Base-by-base conservation (phyloP, 2,329 filamentous ascomycete genomes). In the Coniella vitis region DNA sequence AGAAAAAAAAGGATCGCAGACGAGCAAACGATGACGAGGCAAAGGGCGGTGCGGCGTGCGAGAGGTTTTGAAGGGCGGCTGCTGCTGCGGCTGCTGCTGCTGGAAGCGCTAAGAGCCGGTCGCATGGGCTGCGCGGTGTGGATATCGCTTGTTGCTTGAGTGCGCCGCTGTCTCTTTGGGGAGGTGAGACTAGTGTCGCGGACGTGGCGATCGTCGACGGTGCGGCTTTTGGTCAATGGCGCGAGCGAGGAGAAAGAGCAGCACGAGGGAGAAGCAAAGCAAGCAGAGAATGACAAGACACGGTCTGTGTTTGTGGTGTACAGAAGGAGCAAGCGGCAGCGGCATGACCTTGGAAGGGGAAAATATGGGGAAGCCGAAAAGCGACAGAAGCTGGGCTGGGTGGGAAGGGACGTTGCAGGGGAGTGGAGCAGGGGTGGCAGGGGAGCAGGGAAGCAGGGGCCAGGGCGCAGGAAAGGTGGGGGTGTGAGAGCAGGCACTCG, bases 301-400 rank as follows among this genome's bases (percentile, higher is more conserved):
- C 40, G 32, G 17, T 34, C 40, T 42, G 40, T 45, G 22, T 40
- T 38, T 47, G 42, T 42, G 48, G 32, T 37, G 13, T 17, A 45
- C 37, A 29, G 21, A 25, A 45, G 38, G 16, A 35, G 31, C 29
- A 47, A 47, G 47, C 48, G 45, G 45, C 10, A 47, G 42, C 31
- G 31, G 42, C 12, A 49, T 49, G 37, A 47, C 35, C 51, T 44
- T 50, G 47, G 51, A 50, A 47, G 48, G 51, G 48, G 47, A 49
- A 53, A 53, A 50, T 47, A 46, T 45, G 51, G 51, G 51, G 48
- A 47, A 41, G 34, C 43, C 47, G 38, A 47, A 39, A 49, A 43
- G 39, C 21, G 38, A 41, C 43, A 31, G 35, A 14, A 45, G 45
- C 36, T 40, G 41, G 45, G 37, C 32, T 34, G 39, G 41, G 36